A percentile compares a stretch with the other conserved stretches of the same genome.
phyloP scores from a whole-genome alignment of 129 eudicot genomes.

The Flaveria brownii region DNA sequence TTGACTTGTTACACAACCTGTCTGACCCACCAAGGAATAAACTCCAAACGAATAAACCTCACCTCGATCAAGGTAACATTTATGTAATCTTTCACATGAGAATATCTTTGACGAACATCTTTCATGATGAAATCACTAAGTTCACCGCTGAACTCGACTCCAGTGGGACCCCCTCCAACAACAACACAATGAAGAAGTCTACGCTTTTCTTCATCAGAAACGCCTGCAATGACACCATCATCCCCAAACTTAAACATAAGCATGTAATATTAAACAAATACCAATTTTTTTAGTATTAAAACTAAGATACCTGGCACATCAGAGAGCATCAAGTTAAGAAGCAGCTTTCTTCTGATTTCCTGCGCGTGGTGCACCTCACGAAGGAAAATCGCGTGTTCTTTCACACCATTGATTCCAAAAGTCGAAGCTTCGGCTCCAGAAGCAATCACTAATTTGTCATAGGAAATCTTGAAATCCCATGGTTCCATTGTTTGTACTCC shows the following conservation, averaged over 20 bases:
- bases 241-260: not conserved
- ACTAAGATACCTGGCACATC: conserved; percentile 75
- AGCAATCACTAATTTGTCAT: conserved; percentile 87
- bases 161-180: conserved; percentile 99
- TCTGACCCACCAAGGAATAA: not conserved
- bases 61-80: conserved; percentile 95
- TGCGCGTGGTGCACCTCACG: conserved; percentile 98
- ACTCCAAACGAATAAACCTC: conserved; percentile 25
- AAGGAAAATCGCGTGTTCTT: conserved; percentile 83
- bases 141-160: conserved; percentile 98
- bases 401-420: conserved; percentile 88
- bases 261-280: not conserved
- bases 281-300: not conserved
- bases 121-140: conserved; percentile 89
- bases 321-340: conserved; percentile 84
- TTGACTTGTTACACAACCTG: not conserved
- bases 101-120: conserved; percentile 84
- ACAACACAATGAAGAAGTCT: conserved; percentile 94
- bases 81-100: conserved; percentile 89
- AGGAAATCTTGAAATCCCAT: conserved; percentile 73
- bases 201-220: conserved; percentile 81
- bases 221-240: conserved; percentile 42
- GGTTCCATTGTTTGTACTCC: conserved; percentile 60
- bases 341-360: conserved; percentile 85
- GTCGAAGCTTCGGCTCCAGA: conserved; percentile 94